A percentile compares a stretch with the other conserved stretches of the same genome.
These are phyloP conservation scores for Geotrichum klebahnii DNA, from an alignment of 1,139 yeast genomes.

Conservation along the genomic window DNA sequence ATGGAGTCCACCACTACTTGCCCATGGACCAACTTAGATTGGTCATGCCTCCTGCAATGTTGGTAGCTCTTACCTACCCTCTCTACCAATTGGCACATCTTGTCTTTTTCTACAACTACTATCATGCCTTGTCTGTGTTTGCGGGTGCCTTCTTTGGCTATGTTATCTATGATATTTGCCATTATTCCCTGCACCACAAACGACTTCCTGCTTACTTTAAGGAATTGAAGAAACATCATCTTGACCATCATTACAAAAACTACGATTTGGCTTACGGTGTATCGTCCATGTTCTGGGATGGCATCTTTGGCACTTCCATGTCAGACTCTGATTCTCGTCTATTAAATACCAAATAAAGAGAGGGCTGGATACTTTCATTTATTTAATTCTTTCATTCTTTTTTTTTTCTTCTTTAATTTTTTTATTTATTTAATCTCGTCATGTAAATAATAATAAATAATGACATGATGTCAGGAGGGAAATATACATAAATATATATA, in stretches of 20 bases:
- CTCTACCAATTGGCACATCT: slow-evolving; percentile 57
- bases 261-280: slow-evolving; percentile 96
- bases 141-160: slow-evolving; percentile 96
- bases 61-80: slow-evolving; percentile 55
- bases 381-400: too few relatives aligned
- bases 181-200: slow-evolving; percentile 83
- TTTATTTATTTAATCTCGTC: too few relatives aligned
- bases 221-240: slow-evolving; percentile 77
- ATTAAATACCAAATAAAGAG: slow-evolving; percentile 4
- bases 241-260: slow-evolving; percentile 96
- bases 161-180: slow-evolving; percentile 83
- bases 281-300: slow-evolving; percentile 90
- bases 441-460: neutral
- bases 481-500: neutral
- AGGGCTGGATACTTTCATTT: too few relatives aligned
- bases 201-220: slow-evolving; percentile 71
- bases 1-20: slow-evolving; percentile 93
- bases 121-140: slow-evolving; percentile 64
- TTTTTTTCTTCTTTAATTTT: too few relatives aligned
- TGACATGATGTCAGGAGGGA: neutral
- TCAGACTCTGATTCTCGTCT: slow-evolving; percentile 26
- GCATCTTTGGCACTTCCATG: slow-evolving; percentile 70
- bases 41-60: slow-evolving; percentile 93
- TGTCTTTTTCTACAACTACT: slow-evolving; percentile 50
- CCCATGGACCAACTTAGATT: slow-evolving; percentile 94